A percentile compares a stretch with the other conserved stretches of the same genome.
Evolutionary conservation across 371 early-diverging fungal genomes (phyloP).

Genomic region (Chytridium lagenaria): DNA sequence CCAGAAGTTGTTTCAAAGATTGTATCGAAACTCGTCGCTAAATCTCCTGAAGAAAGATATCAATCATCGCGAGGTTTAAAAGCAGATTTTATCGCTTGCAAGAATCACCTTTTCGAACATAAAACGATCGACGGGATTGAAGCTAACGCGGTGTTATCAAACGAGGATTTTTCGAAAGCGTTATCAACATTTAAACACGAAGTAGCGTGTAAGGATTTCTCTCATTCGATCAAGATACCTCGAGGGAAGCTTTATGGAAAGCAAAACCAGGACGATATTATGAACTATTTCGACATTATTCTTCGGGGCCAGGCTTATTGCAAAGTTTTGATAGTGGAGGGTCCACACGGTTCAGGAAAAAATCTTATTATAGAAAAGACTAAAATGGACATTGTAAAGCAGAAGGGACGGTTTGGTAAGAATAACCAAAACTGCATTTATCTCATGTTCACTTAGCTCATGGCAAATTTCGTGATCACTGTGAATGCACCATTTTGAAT

Average conservation of each 20-base stretch:
- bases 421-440: neutral
- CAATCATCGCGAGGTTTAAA: conserved; percentile 49
- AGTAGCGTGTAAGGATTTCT: conserved; percentile 45
- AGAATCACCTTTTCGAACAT: conserved; percentile 25
- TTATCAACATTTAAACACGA: conserved; percentile 22
- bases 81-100: conserved; percentile 36
- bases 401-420: conserved; percentile 44
- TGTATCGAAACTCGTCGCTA: conserved; percentile 47
- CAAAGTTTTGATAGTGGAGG: conserved; percentile 27
- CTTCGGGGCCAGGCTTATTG: conserved; percentile 14
- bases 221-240: conserved; percentile 40
- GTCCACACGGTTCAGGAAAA: conserved; percentile 43
- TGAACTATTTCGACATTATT: conserved; percentile 16
- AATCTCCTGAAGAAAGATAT: conserved; percentile 51
- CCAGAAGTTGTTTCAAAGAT: conserved; percentile 43
- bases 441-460: neutral
- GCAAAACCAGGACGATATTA: conserved; percentile 29
- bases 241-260: conserved; percentile 48
- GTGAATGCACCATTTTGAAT: conserved; percentile 24
- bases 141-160: conserved; percentile 17
- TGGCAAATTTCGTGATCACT: conserved; percentile 27
- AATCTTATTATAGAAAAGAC: conserved; percentile 41
- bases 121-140: conserved; percentile 20
- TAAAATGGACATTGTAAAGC: conserved; percentile 32
- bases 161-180: conserved; percentile 32